Evolutionary conservation across 1,284 basidiomycete species (phyloP), one percentile per base, ranked within the genome.

Genomic region (Ceratobasidium sp.): DNA sequence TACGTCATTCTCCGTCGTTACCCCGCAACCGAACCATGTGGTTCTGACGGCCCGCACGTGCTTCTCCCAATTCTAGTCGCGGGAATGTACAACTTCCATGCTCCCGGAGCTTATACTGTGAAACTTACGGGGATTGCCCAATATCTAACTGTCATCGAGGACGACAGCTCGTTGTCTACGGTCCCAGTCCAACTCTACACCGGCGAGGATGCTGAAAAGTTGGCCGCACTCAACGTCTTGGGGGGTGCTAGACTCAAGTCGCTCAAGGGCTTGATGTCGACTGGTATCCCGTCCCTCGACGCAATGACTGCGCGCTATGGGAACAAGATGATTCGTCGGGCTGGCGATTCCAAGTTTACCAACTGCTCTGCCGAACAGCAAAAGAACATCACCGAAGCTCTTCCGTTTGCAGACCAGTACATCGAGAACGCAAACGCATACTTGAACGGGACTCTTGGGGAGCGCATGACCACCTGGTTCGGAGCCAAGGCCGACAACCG

Each of bases 321-420:
- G 9, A 32, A n/a, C 30, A 53, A 53, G 32, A 58, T 69, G 65
- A 34, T 69, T 41, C 53, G 41, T 18, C 52, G 65, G 8, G 52
- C 52, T 6, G 28, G 52, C 41, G 39, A 69, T 6, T 30, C 80
- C 12, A 78, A 75, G 18, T 86, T 80, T 78, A 78, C 72, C 45
- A 79, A 81, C 64, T 87, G 85, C 79, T 80, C 81, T 0, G 76
- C 80, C 1, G 76, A 80, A n/a, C 76, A 80, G 67, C 78, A 85
- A 76, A 74, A 76, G 39, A 23, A 45, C 9, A 76, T 86, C 53
- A 76, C 75, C 52, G 71, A 78, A 28, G 85, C 85, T 9, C 81
- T 82, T 3, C 75, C 81, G 28, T 78, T 79, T 12, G 84, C 84
- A 8, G 78, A 82, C 73, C 80, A 73, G 62, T 86, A 85, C 76